Evolutionary conservation across 2,329 filamentous ascomycete species (phyloP), one percentile per base, ranked within the genome.

Genomic region (Colletotrichum sidae): DNA sequence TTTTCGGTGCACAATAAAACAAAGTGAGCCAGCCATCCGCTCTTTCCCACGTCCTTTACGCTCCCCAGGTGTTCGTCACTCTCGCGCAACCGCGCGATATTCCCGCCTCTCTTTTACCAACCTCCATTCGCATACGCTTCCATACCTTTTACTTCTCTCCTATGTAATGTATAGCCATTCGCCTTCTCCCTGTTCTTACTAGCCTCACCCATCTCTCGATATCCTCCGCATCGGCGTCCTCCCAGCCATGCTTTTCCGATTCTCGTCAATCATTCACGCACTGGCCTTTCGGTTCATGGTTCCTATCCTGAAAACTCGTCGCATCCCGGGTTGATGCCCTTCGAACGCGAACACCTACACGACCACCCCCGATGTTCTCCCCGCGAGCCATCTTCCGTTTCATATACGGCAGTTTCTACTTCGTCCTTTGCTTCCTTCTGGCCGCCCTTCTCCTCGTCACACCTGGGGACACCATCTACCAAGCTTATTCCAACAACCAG

Each of bases 401-500:
- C 77, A 88, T 94, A 80, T 97, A 97, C 82, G 90, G 86, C 74
- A 88, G 88, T 52, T 85, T 90, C 70, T 98, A 97, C 78, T 87
- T 89, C 65, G 77, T 94, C 72, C 84, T 97, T 73, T 90, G 90
- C 76, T 77, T 95, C 72, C 75, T 96, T 71, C 87, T 94, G 41
- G 77, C 92, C 70, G 84, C 86, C 60, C 86, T 97, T 60, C 84
- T 97, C 46, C 84, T 95, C 72, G 84, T 96, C 70, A 93, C 93
- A 0, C 94, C 94, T 2, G 90, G 85, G 74, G 94, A 97, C 73
- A 83, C 89, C 63, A 90, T 97, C 77, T 90, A 90, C 75, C 92
- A 96, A 76, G 91, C 92, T 55, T 86, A 92, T 61, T 77, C 80
- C 39, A 89, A 87, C 60, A 71, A 80, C 55, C 90, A 93, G 71